Conservation (phyloP, 2,329 filamentous ascomycete species). For the Pseudopyricularia cyperi region DNA sequence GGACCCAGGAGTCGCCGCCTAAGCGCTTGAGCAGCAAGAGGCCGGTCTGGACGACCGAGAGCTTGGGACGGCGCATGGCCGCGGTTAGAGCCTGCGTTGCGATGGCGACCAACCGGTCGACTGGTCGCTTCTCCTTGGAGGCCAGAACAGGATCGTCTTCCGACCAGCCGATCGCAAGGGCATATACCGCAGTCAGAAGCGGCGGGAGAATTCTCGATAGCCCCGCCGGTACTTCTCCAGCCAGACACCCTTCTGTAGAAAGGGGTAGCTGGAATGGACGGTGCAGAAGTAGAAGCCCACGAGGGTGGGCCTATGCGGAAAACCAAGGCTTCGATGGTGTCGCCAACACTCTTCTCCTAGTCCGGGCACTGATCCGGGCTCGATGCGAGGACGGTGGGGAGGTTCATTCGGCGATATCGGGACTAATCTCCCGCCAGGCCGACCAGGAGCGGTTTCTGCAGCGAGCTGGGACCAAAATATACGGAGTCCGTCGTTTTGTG, state of each 20-base stretch:
- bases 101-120: conserved; percentile 60
- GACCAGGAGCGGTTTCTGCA: conserved; percentile 12
- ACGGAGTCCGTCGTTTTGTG: conserved; percentile 46
- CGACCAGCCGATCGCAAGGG: conserved; percentile 83
- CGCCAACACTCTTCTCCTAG: conserved; percentile 4
- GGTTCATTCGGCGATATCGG: conserved; percentile 13
- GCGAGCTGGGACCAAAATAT: conserved; percentile 40
- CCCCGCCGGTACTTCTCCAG: conserved; percentile 64
- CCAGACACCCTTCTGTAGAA: conserved; percentile 71
- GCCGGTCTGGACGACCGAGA: conserved; percentile 68
- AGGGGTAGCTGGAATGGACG: conserved; percentile 70
- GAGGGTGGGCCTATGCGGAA: conserved; percentile 62
- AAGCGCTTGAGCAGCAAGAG: conserved; percentile 62
- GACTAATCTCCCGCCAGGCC: conserved; percentile 4
- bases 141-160: conserved; percentile 57
- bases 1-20: conserved; percentile 67
- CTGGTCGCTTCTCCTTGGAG: conserved; percentile 47
- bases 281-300: conserved; percentile 72
- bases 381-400: conserved; percentile 10
- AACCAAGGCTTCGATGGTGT: conserved; percentile 33
- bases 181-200: conserved; percentile 68
- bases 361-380: conserved; percentile 11
- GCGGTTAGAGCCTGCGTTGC: conserved; percentile 46
- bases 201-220: conserved; percentile 65
- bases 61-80: conserved; percentile 69